phyloP scores from a whole-genome alignment of 176 grass and related monocot genomes.

The Pontederia crassipes region DNA sequence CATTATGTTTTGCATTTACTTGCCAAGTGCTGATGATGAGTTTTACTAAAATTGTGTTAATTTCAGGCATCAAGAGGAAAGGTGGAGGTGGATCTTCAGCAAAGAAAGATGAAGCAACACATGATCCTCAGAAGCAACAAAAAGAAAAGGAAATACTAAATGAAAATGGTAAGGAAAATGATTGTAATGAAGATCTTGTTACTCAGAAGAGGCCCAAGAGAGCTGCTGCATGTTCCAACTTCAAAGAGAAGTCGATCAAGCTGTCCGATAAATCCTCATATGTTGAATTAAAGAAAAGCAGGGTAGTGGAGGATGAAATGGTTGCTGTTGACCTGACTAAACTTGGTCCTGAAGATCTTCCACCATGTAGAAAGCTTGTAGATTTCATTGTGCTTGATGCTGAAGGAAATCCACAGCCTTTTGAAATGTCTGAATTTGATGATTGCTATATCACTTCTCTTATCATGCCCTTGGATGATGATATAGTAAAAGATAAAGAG shows the following conservation, averaged over 20 bases:
- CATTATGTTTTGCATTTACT: no score
- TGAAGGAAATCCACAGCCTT: conserved; percentile 80
- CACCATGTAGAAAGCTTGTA: conserved; percentile 70
- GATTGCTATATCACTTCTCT: conserved; percentile 88
- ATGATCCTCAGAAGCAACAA: no score
- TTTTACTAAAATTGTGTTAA: no score
- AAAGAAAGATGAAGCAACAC: no score
- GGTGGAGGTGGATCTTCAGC: no score
- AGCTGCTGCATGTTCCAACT: conserved; percentile 13
- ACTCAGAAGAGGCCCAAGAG: conserved; percentile 8
- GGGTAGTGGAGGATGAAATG: conserved; percentile 67
- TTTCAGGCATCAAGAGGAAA: no score
- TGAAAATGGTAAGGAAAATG: no score
- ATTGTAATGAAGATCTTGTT: background rate
- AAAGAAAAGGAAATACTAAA: no score
- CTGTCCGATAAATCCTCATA: conserved; percentile 15
- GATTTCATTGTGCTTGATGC: conserved; percentile 88
- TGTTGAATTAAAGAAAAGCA: conserved; percentile 53
- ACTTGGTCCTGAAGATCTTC: conserved; percentile 52
- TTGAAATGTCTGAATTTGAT: conserved; percentile 97
- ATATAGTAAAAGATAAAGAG: conserved; percentile 72
- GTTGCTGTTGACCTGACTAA: conserved; percentile 76
- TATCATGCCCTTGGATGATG: conserved; percentile 87
- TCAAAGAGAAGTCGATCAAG: conserved; percentile 9
- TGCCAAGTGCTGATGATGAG: no score